Base-by-base conservation (phyloP, 2,329 filamentous ascomycete species). In the Fusarium subtropicale region DNA sequence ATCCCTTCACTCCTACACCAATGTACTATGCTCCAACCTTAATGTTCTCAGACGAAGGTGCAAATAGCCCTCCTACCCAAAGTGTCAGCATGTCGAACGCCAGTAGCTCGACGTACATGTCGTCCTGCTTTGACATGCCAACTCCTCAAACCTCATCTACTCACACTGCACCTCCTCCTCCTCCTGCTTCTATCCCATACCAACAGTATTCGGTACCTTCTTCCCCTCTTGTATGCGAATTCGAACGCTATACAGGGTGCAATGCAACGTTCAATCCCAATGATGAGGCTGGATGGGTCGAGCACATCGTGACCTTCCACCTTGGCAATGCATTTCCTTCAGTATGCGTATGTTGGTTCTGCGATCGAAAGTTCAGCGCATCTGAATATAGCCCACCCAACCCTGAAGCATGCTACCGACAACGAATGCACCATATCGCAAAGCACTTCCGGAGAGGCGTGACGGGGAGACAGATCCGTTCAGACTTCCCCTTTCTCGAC, bases 351-450 rank as follows among this genome's bases (percentile, higher is more conserved):
- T 89, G 87, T 69, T 86, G 82, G 81, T 88, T 86, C 62, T 89
- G 87, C 69, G 77, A 83, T 56, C 77, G 83, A 53, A 46, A 16
- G 13, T 85, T 84, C 58, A 68, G 71, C 8, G 66, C 77, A 4
- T 48, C 42, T 1, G 46, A 66, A 0, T 53, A 46, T 0, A 47
- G 11, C 3, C 52, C 54, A 1, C 65, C 60, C 0, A 68, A 73
- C 18, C 64, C 52, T 12, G 45, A 50, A n/a, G 45, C 54, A 4
- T 71, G 78, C 34, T 85, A 83, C 56, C 33, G 60, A 0, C 20
- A 66, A 1, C 81, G 86, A 3, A 84, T 88, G 83, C 31, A 73
- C 5, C 87, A 89, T 66, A 84, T 88, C 51, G 79, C 76, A 1
- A 57, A 60, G 0, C 87, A 89, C 61, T 78, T 86, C 41, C 56